Conservation (phyloP, 1,284 basidiomycete genomes). For the Calocybe gambosa region DNA sequence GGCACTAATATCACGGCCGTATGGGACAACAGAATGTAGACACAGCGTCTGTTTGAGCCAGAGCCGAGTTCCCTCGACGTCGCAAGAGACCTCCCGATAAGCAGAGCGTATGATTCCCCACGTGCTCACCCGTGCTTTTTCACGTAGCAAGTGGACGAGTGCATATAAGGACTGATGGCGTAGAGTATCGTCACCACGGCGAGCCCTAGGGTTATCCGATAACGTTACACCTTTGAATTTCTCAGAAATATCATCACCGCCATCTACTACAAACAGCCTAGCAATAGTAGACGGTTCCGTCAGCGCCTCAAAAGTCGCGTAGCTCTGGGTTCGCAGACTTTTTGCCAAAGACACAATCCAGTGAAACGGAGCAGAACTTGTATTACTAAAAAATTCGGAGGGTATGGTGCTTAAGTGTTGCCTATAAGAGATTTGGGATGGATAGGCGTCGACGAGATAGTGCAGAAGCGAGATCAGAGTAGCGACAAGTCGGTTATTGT, state of each 20-base stretch:
- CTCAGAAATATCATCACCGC: constrained; percentile 6
- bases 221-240: not conserved
- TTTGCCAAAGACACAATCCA: constrained; percentile 47
- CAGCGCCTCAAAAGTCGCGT: constrained; percentile 41
- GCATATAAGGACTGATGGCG: constrained; percentile 35
- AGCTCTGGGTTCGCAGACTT: constrained; percentile 46
- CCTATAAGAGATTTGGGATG: constrained; percentile 51
- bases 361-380: constrained; percentile 25
- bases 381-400: constrained; percentile 28
- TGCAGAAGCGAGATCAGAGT: constrained; percentile 48
- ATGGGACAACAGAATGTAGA: constrained; percentile 25
- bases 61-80: constrained; percentile 29
- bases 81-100: constrained; percentile 55
- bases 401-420: constrained; percentile 40
- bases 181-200: constrained; percentile 21
- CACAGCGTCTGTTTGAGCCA: constrained; percentile 52
- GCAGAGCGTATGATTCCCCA: constrained; percentile 59
- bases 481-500: constrained; percentile 24
- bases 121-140: constrained; percentile 42
- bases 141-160: constrained; percentile 41
- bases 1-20: constrained; percentile 23
- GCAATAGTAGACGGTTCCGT: constrained; percentile 27
- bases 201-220: no score
- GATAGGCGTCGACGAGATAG: constrained; percentile 47
- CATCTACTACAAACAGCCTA: constrained; percentile 14